These are phyloP conservation scores for Plantago major DNA, from an alignment of 257 asterid species.

Conservation along the genomic window DNA sequence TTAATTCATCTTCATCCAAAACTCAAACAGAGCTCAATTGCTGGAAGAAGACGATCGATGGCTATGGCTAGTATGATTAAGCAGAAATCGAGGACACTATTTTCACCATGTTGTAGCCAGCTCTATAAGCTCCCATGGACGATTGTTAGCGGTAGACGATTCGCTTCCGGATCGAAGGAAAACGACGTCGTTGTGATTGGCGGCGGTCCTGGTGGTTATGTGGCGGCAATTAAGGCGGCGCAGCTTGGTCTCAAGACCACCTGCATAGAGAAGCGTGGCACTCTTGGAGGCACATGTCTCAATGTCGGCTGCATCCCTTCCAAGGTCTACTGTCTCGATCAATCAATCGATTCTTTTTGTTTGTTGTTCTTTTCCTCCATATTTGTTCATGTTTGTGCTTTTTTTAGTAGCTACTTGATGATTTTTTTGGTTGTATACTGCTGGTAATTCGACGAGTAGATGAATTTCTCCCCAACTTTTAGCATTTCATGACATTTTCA, in stretches of 20 bases:
- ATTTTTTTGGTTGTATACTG: too few species aligned
- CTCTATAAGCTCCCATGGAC: too few species aligned
- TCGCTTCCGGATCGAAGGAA: slow-evolving; percentile 67
- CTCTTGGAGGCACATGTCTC: slow-evolving; percentile 97
- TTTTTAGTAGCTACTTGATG: too few species aligned
- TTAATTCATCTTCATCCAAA: too few species aligned
- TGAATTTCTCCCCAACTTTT: too few species aligned
- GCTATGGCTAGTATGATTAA: too few species aligned
- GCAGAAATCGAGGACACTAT: too few species aligned
- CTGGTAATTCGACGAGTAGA: too few species aligned
- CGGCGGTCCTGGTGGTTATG: slow-evolving; percentile 99
- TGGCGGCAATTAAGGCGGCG: slow-evolving; percentile 98
- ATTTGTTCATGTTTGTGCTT: background rate
- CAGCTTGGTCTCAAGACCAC: slow-evolving; percentile 97
- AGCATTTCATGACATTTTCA: too few species aligned
- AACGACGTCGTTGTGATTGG: slow-evolving; percentile 94
- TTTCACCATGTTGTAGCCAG: too few species aligned
- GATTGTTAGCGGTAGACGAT: slow-evolving; percentile 25
- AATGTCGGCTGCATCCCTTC: slow-evolving; percentile 99
- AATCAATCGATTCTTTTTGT: background rate
- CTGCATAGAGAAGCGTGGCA: slow-evolving; percentile 95
- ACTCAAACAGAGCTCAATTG: too few species aligned
- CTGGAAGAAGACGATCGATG: too few species aligned
- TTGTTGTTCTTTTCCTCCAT: background rate
- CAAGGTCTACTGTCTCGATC: slow-evolving; percentile 40